Evolutionary conservation across 352 stramenopile species (phyloP), one percentile per base, ranked within the genome.

Genomic region (Pythium rhizo-oryzae): DNA sequence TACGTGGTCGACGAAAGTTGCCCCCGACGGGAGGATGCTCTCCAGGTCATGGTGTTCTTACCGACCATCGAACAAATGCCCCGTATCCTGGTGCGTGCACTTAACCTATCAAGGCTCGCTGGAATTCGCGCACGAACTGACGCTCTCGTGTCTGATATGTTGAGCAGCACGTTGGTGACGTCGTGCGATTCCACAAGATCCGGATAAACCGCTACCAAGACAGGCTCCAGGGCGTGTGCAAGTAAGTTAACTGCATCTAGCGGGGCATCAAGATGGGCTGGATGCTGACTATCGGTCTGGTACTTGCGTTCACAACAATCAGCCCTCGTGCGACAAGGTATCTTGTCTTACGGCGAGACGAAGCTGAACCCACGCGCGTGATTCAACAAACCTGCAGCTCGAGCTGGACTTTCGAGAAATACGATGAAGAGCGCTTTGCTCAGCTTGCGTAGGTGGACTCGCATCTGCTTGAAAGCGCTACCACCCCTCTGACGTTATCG

Each of bases 161-260:
- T 47, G 18, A 4, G 21, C 24, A 94, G 85, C 81, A 79, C 43
- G 80, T 90, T 24, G 86, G 86, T 43, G 86, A 94, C 56, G 75
- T 94, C 44, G 84, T 94, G 62, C 86, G 86, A 8, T 91, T 94
- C 68, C 86, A 94, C 72, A 85, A 87, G 50, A 68, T 92, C 1
- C 70, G 77, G n/a, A 83, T 94, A 43, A 88, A 92, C 43, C 72
- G 78, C 11, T 91, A 85, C 50, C 70, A 82, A 35, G 75, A 84
- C 37, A 78, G 65, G 30, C 71, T 85, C 7, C 85, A 94, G 70
- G 85, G 84, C 8, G 51, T 92, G n/a, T 72, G 72, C 55, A 65
- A 62, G 85, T 93, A 74, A 53, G 82, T 70, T 16, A 8, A 39
- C 16, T 25, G n/a, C n/a, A n/a, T n/a, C n/a, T n/a, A n/a, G n/a